Conservation (phyloP, 192 early-diverging fungal species). For the Linderina pennispora region DNA sequence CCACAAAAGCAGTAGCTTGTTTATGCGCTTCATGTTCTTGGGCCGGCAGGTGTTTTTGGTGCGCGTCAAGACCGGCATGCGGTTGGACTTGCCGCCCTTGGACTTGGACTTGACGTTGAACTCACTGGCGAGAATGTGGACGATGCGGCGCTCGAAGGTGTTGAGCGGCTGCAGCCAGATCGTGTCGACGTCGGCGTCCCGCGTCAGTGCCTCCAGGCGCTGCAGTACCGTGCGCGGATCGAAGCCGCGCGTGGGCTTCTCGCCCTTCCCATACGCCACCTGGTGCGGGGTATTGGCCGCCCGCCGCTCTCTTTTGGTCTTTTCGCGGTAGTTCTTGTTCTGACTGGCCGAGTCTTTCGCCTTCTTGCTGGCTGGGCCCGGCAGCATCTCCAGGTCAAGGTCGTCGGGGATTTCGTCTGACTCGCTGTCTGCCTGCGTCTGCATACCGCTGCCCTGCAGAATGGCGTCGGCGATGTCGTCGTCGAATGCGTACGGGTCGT, state of each 20-base stretch:
- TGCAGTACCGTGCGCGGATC: constrained; percentile 22
- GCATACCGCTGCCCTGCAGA: background rate
- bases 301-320: background rate
- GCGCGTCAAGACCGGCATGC: constrained; percentile 24
- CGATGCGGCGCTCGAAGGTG: constrained; percentile 37
- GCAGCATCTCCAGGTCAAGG: constrained; percentile 17
- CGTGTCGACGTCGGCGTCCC: constrained; percentile 22
- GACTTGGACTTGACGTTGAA: constrained; percentile 43
- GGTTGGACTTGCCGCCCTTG: constrained; percentile 22
- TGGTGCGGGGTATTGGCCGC: no score
- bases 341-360: no score
- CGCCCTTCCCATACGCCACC: background rate
- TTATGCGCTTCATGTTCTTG: constrained; percentile 22
- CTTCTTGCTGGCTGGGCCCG: constrained; percentile 1
- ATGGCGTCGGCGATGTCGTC: constrained; percentile 8
- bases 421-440: background rate
- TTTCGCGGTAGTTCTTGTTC: constrained; percentile 12
- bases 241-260: constrained; percentile 19
- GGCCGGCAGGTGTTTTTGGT: constrained; percentile 20
- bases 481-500: constrained; percentile 21
- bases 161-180: constrained; percentile 45
- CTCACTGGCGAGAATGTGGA: constrained; percentile 35
- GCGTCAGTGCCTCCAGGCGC: constrained; percentile 25
- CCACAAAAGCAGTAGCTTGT: constrained; percentile 19
- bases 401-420: constrained; percentile 25